Conservation (phyloP, 2,329 filamentous ascomycete genomes). For the Plectosphaerella plurivora region DNA sequence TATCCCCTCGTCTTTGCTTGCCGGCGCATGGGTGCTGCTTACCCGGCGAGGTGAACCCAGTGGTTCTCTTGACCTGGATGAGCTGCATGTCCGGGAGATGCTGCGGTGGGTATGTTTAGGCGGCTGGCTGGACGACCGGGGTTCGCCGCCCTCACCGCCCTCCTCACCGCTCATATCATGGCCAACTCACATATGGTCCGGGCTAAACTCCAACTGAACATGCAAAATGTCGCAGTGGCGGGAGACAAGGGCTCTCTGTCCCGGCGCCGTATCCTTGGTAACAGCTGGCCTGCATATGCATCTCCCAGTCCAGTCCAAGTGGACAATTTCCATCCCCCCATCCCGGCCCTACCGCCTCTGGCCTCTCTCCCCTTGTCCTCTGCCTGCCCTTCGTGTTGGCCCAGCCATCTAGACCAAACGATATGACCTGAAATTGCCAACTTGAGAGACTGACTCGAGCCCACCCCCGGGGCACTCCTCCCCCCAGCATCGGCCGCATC, state of each 20-base stretch:
- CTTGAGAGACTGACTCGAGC: too few species aligned
- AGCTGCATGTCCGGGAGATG: too few species aligned
- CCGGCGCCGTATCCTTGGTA: background rate
- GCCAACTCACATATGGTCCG: too few species aligned
- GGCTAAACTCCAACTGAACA: too few species aligned
- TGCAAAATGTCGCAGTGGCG: background rate
- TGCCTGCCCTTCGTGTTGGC: too few species aligned
- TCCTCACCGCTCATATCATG: conserved; percentile 1
- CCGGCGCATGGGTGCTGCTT: background rate
- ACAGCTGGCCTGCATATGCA: background rate
- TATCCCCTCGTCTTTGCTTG: background rate
- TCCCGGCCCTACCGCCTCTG: background rate
- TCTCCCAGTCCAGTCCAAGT: background rate
- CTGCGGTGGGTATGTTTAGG: too few species aligned
- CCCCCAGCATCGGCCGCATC: conserved; percentile 70
- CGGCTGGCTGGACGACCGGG: too few species aligned
- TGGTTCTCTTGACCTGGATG: too few species aligned
- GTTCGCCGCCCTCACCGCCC: background rate
- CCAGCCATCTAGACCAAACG: too few species aligned
- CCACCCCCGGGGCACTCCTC: background rate
- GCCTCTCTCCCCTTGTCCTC: background rate
- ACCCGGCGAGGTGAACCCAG: too few species aligned
- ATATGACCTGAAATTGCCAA: too few species aligned
- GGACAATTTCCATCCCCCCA: background rate
- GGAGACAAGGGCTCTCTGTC: background rate